Conservation (phyloP, 78 protist genomes). For the Neovahlkampfia damariscottae region DNA sequence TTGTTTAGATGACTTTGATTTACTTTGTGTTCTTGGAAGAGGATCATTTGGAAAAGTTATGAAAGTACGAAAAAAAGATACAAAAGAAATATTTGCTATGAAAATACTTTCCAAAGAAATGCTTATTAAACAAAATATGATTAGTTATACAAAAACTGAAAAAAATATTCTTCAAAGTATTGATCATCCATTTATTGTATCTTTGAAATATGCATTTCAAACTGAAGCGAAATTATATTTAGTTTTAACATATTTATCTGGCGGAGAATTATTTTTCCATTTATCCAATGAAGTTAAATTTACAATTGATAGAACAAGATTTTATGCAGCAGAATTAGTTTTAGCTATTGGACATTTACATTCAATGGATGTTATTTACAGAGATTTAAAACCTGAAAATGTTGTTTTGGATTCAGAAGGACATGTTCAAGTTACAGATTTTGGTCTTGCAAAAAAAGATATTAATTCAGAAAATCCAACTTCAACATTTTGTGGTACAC, state of each 20-base stretch:
- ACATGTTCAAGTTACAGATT: constrained; percentile 27
- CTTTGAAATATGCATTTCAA: constrained; percentile 57
- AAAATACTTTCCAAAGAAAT: constrained; percentile 65
- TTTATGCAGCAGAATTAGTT: constrained; percentile 74
- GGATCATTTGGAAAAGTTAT: constrained; percentile 71
- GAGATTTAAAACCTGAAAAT: constrained; percentile 66
- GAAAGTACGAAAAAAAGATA: constrained; percentile 55
- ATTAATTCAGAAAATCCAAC: constrained; percentile 20
- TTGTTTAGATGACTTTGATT: constrained; percentile 50
- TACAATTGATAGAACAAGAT: constrained; percentile 38
- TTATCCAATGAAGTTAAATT: constrained; percentile 36
- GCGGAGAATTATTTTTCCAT: constrained; percentile 76
- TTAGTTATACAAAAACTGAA: constrained; percentile 75
- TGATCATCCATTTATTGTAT: constrained; percentile 70
- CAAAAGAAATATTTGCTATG: constrained; percentile 59
- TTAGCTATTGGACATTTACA: constrained; percentile 84
- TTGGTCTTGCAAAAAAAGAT: constrained; percentile 24
- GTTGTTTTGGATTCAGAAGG: constrained; percentile 27
- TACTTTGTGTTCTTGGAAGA: constrained; percentile 54
- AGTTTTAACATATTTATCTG: constrained; percentile 58
- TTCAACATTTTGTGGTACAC: constrained; percentile 87
- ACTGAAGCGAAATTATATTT: constrained; percentile 65
- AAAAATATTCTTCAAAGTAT: constrained; percentile 63
- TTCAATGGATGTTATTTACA: constrained; percentile 65
- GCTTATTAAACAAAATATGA: constrained; percentile 38